Conservation (phyloP, 1,284 basidiomycete species). For the Apiotrichum brassicae region DNA sequence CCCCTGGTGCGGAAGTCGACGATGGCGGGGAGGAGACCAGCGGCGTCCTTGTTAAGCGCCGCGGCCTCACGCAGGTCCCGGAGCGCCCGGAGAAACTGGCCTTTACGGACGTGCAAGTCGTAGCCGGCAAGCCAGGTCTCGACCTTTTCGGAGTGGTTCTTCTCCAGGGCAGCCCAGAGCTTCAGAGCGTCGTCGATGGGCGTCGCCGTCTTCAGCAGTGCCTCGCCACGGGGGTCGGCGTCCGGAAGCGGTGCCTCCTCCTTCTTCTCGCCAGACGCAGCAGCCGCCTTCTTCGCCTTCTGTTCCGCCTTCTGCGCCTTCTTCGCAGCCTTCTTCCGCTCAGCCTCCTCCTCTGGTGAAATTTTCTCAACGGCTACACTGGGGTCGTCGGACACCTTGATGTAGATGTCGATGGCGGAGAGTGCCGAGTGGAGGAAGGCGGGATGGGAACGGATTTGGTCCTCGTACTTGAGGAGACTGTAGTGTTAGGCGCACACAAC, state of each 20-base stretch:
- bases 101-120: slow-evolving; percentile 73
- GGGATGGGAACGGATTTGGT: slow-evolving; percentile 66
- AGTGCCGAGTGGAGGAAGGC: slow-evolving; percentile 70
- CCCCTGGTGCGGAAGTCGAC: slow-evolving; percentile 58
- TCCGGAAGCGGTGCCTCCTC: slow-evolving; percentile 56
- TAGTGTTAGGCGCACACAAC: background rate
- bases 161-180: slow-evolving; percentile 62
- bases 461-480: slow-evolving; percentile 78
- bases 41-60: slow-evolving; percentile 55
- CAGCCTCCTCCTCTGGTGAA: slow-evolving; percentile 44
- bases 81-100: slow-evolving; percentile 71
- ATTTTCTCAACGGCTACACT: slow-evolving; percentile 49
- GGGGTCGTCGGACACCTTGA: slow-evolving; percentile 68
- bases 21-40: slow-evolving; percentile 65
- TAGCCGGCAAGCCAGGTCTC: slow-evolving; percentile 71
- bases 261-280: slow-evolving; percentile 66
- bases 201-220: slow-evolving; percentile 59
- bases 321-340: slow-evolving; percentile 62
- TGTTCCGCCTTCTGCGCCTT: slow-evolving; percentile 88
- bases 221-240: slow-evolving; percentile 74
- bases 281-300: slow-evolving; percentile 61
- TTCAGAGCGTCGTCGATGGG: slow-evolving; percentile 72
- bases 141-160: slow-evolving; percentile 53
- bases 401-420: slow-evolving; percentile 68
- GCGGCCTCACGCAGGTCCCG: slow-evolving; percentile 62